Evolutionary conservation across 345 rosid genomes (phyloP).

Genomic region (Cochlearia excelsa): DNA sequence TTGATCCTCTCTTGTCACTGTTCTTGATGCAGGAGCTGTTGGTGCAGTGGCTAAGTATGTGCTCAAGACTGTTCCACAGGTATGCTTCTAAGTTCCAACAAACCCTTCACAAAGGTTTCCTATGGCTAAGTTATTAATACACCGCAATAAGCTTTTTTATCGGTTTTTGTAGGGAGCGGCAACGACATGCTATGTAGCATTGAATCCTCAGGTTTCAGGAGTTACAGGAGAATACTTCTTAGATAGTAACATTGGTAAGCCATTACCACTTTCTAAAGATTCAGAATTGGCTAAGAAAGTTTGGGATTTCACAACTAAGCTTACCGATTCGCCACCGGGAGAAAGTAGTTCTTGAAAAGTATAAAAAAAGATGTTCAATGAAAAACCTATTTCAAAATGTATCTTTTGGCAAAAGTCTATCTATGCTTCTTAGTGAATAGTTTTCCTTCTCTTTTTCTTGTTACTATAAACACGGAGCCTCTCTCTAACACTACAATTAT

Average conservation of each 20-base stretch:
- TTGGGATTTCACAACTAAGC: conserved; percentile 48
- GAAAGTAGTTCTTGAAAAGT: conserved; percentile 23
- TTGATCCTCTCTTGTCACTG: too few species aligned
- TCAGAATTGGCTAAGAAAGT: conserved; percentile 44
- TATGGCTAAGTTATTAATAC: too few species aligned
- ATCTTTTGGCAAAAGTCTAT: too few species aligned
- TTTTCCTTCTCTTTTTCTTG: too few species aligned
- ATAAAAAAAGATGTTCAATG: too few species aligned
- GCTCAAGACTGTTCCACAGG: too few species aligned
- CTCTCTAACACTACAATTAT: too few species aligned
- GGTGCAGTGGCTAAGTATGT: conserved; percentile 30
- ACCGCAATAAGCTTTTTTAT: too few species aligned
- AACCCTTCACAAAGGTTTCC: too few species aligned
- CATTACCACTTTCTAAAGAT: conserved; percentile 44
- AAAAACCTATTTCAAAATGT: too few species aligned
- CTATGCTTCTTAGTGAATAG: too few species aligned
- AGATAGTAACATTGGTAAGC: conserved; percentile 48
- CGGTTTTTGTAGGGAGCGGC: conserved; percentile 62
- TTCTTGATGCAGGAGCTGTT: conserved; percentile 32
- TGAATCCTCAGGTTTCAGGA: conserved; percentile 60
- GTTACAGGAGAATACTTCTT: conserved; percentile 52
- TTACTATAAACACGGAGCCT: too few species aligned
- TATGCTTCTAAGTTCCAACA: conserved; percentile 17
- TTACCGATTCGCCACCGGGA: conserved; percentile 29
- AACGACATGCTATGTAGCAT: conserved; percentile 71